A percentile compares a stretch with the other conserved stretches of the same genome.
These are phyloP conservation scores for Chaetomium cochliodes DNA, from an alignment of 495 filamentous ascomycete species.

Conservation along the genomic window DNA sequence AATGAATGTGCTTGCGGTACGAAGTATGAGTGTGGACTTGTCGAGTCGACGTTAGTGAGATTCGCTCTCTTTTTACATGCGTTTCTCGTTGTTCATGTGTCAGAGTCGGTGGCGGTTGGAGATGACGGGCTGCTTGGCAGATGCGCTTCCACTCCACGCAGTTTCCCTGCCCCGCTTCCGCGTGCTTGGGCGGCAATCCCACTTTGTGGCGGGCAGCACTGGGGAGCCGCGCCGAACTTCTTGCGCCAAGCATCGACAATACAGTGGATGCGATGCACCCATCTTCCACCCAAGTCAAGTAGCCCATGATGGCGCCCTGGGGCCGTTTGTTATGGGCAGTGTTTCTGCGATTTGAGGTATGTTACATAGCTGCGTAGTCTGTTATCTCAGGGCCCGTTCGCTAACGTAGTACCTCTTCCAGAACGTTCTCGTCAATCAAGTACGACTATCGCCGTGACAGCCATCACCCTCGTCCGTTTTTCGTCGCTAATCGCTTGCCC, in stretches of 20 bases:
- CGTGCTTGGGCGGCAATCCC: background rate
- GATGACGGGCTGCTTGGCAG: too few relatives aligned
- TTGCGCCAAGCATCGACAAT: background rate
- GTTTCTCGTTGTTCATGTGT: too few relatives aligned
- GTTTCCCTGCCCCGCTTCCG: background rate
- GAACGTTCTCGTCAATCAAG: constrained; percentile 35
- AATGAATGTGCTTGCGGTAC: too few relatives aligned
- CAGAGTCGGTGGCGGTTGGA: too few relatives aligned
- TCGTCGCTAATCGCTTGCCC: background rate
- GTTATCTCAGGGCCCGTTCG: background rate
- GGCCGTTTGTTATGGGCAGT: constrained; percentile 18
- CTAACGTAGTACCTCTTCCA: constrained; percentile 22
- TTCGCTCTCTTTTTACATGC: too few relatives aligned
- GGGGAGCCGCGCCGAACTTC: background rate
- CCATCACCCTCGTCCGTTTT: background rate
- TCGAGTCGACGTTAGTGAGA: too few relatives aligned
- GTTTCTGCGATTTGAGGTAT: constrained; percentile 24
- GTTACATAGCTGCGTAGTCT: background rate
- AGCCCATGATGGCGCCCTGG: constrained; percentile 18
- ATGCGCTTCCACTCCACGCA: background rate
- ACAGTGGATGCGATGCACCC: background rate
- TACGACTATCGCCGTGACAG: constrained; percentile 17
- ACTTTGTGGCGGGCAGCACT: background rate
- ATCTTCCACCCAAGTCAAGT: background rate
- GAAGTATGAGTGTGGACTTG: too few relatives aligned